Conservation (phyloP, 495 filamentous ascomycete species). For the Hyaloscypha finlandica region DNA sequence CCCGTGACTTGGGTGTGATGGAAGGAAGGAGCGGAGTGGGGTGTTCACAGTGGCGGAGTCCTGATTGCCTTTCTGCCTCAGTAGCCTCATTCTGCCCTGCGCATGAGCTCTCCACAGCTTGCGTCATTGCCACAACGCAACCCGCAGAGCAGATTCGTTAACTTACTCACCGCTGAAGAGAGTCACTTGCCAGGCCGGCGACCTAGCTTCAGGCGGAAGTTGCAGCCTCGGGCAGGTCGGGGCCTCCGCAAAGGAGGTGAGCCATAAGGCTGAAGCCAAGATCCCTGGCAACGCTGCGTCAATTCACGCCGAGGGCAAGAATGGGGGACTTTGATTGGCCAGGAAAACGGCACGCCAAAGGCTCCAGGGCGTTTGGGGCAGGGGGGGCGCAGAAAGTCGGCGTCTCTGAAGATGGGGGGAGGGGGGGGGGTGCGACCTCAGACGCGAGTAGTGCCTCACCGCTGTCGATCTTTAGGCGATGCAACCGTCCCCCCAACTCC, state of each 20-base stretch:
- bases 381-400: slow-evolving; percentile 11
- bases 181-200: neutral
- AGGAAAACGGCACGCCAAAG: neutral
- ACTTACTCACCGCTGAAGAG: neutral
- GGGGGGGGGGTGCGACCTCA: neutral
- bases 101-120: neutral
- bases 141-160: neutral
- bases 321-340: neutral
- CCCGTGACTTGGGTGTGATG: neutral
- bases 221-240: slow-evolving; percentile 1
- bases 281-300: slow-evolving; percentile 2
- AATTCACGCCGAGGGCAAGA: slow-evolving; percentile 1
- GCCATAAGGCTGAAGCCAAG: slow-evolving; percentile 7
- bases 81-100: neutral
- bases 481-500: neutral
- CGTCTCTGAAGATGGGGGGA: neutral
- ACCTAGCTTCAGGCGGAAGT: neutral
- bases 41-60: neutral
- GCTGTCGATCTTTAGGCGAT: slow-evolving; percentile 6
- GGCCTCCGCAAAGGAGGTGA: slow-evolving; percentile 10
- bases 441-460: neutral
- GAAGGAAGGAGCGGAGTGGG: neutral
- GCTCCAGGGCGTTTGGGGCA: neutral
- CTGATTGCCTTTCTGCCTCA: neutral
- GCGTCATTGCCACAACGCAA: neutral